Conservation (phyloP, 768 basidiomycete species). For the Mycena latifolia region DNA sequence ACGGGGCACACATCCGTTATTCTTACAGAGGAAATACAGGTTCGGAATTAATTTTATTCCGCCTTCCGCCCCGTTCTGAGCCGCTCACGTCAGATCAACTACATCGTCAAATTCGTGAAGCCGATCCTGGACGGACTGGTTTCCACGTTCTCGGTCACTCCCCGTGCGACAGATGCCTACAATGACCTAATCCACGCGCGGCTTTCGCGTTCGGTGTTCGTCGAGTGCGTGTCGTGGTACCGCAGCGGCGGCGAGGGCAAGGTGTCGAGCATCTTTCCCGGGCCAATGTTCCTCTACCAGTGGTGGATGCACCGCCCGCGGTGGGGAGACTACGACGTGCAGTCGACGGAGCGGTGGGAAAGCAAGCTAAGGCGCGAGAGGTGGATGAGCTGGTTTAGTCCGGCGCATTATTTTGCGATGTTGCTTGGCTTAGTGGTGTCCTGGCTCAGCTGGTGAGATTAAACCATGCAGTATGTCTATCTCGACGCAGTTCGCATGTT, state of each 20-base stretch:
- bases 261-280: slow-evolving; percentile 54
- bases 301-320: slow-evolving; percentile 17
- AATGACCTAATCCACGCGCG: slow-evolving; percentile 65
- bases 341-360: neutral
- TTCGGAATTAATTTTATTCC: slow-evolving; percentile 37
- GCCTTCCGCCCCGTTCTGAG: no score
- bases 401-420: no score
- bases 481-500: no score
- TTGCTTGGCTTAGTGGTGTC: no score
- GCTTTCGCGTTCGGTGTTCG: slow-evolving; percentile 54
- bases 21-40: slow-evolving; percentile 69
- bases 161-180: slow-evolving; percentile 61
- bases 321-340: slow-evolving; percentile 24
- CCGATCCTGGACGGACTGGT: slow-evolving; percentile 63
- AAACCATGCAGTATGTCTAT: no score
- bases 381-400: neutral
- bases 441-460: no score
- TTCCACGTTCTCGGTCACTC: slow-evolving; percentile 62
- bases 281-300: slow-evolving; percentile 40
- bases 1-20: slow-evolving; percentile 71
- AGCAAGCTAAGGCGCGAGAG: neutral
- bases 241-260: slow-evolving; percentile 51
- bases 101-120: slow-evolving; percentile 62
- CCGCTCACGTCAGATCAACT: slow-evolving; percentile 54
- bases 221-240: slow-evolving; percentile 55